phyloP scores from a whole-genome alignment of 768 basidiomycete species.

The Mycena metata region DNA sequence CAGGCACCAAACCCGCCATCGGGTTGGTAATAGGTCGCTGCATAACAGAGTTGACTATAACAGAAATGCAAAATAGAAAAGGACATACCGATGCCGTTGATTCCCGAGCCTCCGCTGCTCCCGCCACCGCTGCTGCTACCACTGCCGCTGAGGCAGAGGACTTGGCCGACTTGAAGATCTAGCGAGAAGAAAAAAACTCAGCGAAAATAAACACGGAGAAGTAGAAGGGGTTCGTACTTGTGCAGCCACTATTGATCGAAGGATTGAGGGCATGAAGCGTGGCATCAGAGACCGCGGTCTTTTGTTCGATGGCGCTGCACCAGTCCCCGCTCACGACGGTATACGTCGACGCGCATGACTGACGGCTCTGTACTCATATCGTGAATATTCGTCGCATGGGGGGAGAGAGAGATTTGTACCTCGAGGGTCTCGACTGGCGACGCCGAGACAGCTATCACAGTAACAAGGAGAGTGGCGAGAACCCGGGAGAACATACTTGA shows the following conservation, averaged over 20 bases:
- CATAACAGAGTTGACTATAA: neutral
- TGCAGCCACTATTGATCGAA: neutral
- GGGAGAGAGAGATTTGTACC: conserved; percentile 18
- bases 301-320: neutral
- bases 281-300: neutral
- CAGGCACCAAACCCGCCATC: conserved; percentile 25
- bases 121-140: too few species aligned
- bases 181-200: too few species aligned
- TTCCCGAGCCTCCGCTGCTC: too few species aligned
- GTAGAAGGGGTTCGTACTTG: too few species aligned
- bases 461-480: conserved; percentile 25
- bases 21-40: conserved; percentile 31
- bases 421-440: conserved; percentile 17
- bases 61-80: too few species aligned
- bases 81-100: too few species aligned
- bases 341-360: neutral
- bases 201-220: too few species aligned
- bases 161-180: too few species aligned
- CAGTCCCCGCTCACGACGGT: too few species aligned
- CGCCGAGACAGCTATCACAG: conserved; percentile 25
- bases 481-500: conserved; percentile 20
- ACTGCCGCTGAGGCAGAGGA: too few species aligned
- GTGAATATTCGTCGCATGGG: neutral
- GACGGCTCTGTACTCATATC: conserved; percentile 21
- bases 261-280: conserved; percentile 1